A percentile compares a stretch with the other conserved stretches of the same genome.
phyloP scores from a whole-genome alignment of 2,329 filamentous ascomycete species.

The Cercospora nicotianae region DNA sequence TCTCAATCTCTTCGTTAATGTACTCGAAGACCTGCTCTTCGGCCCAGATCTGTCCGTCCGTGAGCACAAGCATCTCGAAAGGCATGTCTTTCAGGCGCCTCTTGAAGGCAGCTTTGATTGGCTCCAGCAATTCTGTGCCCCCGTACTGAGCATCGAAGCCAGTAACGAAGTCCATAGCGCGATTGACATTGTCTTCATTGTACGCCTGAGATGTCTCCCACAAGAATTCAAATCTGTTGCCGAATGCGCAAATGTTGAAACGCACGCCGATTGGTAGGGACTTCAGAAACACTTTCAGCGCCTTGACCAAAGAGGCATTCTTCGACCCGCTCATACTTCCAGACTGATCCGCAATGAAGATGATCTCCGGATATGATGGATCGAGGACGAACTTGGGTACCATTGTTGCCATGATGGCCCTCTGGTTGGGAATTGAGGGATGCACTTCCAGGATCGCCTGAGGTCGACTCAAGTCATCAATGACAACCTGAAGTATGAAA shows the following conservation, averaged over 20 bases:
- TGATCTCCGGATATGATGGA: slow-evolving; percentile 59
- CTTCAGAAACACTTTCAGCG: slow-evolving; percentile 64
- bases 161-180: slow-evolving; percentile 47
- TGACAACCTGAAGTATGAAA: slow-evolving; percentile 65
- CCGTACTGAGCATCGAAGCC: slow-evolving; percentile 51
- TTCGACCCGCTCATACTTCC: slow-evolving; percentile 60
- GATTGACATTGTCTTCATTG: slow-evolving; percentile 46
- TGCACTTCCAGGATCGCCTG: slow-evolving; percentile 67
- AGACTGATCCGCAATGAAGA: slow-evolving; percentile 72
- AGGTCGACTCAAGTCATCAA: slow-evolving; percentile 61
- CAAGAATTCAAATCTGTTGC: slow-evolving; percentile 49
- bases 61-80: slow-evolving; percentile 57
- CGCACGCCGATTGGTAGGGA: slow-evolving; percentile 63
- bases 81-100: slow-evolving; percentile 49
- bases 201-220: slow-evolving; percentile 53
- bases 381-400: slow-evolving; percentile 69
- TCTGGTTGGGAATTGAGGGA: slow-evolving; percentile 59
- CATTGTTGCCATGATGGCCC: slow-evolving; percentile 68
- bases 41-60: slow-evolving; percentile 57
- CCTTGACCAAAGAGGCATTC: slow-evolving; percentile 56
- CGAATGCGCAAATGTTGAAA: slow-evolving; percentile 73
- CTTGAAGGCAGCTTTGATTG: slow-evolving; percentile 50
- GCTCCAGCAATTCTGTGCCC: slow-evolving; percentile 55
- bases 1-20: slow-evolving; percentile 48
- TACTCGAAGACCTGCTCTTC: slow-evolving; percentile 52